phyloP scores from a whole-genome alignment of 805 yeast genomes.

The Cyberlindnera lachancei region DNA sequence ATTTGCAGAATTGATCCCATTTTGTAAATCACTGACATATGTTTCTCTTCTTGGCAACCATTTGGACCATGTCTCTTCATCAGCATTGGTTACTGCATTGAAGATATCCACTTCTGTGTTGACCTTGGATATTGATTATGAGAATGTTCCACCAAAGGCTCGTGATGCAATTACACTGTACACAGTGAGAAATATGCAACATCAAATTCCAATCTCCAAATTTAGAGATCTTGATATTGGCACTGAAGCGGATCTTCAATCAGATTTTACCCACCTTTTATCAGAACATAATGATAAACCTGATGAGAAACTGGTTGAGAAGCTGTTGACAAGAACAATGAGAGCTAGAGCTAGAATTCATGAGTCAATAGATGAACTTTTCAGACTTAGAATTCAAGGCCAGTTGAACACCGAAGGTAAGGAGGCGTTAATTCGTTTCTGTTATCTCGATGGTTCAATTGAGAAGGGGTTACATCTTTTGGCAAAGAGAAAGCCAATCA shows the following conservation, averaged over 20 bases:
- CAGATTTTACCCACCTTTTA: slow-evolving; percentile 32
- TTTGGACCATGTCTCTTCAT: slow-evolving; percentile 51
- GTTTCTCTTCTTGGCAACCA: slow-evolving; percentile 64
- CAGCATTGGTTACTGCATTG: slow-evolving; percentile 61
- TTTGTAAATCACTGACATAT: slow-evolving; percentile 56
- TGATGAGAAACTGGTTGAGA: slow-evolving; percentile 23
- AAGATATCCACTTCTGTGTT: slow-evolving; percentile 54
- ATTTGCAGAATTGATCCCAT: slow-evolving; percentile 67
- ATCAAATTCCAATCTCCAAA: slow-evolving; percentile 29
- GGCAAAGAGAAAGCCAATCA: slow-evolving; percentile 20
- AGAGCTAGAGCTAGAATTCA: slow-evolving; percentile 34
- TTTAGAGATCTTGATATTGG: slow-evolving; percentile 1
- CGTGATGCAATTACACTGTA: slow-evolving; percentile 66
- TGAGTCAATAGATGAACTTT: slow-evolving; percentile 47
- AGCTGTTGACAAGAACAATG: slow-evolving; percentile 31
- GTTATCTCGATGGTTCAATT: slow-evolving; percentile 65
- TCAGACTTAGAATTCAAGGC: slow-evolving; percentile 46
- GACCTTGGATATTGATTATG: slow-evolving; percentile 59
- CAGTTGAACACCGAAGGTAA: slow-evolving; percentile 64
- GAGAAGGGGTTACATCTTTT: slow-evolving; percentile 40
- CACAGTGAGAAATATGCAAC: slow-evolving; percentile 76
- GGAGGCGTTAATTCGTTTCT: slow-evolving; percentile 65
- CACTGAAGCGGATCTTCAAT: slow-evolving; percentile 47
- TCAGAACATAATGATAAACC: slow-evolving; percentile 23
- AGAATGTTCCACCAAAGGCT: slow-evolving; percentile 46